phyloP scores from a whole-genome alignment of 805 yeast species.

The Zygoascus biomembranicola region DNA sequence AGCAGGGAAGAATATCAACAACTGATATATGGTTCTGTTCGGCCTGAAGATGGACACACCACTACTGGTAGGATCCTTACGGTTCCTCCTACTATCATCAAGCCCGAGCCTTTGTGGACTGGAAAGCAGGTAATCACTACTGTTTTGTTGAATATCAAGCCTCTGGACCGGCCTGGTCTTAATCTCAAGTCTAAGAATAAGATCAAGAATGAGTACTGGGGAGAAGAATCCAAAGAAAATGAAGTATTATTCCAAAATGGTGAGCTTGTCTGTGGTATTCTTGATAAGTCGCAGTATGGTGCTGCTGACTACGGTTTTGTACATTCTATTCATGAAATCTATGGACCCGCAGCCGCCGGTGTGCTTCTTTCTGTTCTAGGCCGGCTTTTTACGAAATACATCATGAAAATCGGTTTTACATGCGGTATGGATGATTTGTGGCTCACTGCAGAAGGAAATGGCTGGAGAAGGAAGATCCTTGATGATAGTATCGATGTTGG shows the following conservation, averaged over 20 bases:
- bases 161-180: slow-evolving; percentile 82
- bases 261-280: slow-evolving; percentile 80
- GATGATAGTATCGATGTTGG: slow-evolving; percentile 74
- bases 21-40: slow-evolving; percentile 81
- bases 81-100: slow-evolving; percentile 79
- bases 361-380: slow-evolving; percentile 87
- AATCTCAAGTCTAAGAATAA: slow-evolving; percentile 79
- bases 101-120: slow-evolving; percentile 92
- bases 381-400: slow-evolving; percentile 87
- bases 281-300: slow-evolving; percentile 98
- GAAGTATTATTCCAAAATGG: slow-evolving; percentile 81
- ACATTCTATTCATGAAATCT: slow-evolving; percentile 92
- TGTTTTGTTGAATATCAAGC: slow-evolving; percentile 80
- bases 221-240: slow-evolving; percentile 73
- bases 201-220: slow-evolving; percentile 94
- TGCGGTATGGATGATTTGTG: slow-evolving; percentile 99
- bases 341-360: slow-evolving; percentile 88
- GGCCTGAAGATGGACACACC: slow-evolving; percentile 97
- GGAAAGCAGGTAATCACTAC: slow-evolving; percentile 96
- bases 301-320: slow-evolving; percentile 95
- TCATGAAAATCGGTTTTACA: slow-evolving; percentile 86
- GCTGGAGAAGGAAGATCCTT: slow-evolving; percentile 79
- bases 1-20: slow-evolving; percentile 90
- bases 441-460: slow-evolving; percentile 83
- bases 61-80: slow-evolving; percentile 51